These are phyloP conservation scores for Arctium lappa DNA, from an alignment of 129 eudicot genomes.

Conservation along the genomic window DNA sequence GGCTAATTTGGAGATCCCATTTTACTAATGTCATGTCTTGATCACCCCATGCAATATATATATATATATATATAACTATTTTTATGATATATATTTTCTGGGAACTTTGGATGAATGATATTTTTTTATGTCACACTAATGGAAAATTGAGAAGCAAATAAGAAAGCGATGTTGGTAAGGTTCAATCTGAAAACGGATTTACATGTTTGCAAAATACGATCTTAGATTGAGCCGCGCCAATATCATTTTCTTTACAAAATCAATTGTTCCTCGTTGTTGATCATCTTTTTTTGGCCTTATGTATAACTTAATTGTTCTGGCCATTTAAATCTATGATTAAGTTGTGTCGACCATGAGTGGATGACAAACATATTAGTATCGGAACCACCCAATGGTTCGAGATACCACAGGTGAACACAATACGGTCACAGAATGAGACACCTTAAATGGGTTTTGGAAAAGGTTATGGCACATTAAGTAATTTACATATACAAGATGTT, in stretches of 20 bases:
- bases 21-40: not conserved
- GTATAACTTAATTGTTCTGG: not conserved
- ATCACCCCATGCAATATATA: not conserved
- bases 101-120: not conserved
- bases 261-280: not conserved
- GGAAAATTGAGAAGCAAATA: slow-evolving; percentile 10
- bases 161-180: slow-evolving; percentile 85
- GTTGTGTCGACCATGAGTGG: not conserved
- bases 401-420: not conserved
- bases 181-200: slow-evolving; percentile 88
- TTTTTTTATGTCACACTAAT: not conserved
- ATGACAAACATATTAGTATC: not conserved
- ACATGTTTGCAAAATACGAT: slow-evolving; percentile 49
- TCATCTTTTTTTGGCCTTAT: not conserved
- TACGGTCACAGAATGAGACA: not conserved
- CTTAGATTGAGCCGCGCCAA: slow-evolving; percentile 93
- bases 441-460: not conserved
- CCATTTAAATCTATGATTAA: not conserved
- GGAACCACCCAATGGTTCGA: not conserved
- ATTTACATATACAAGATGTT: not conserved
- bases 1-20: slow-evolving; percentile 20
- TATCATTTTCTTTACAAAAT: slow-evolving; percentile 42
- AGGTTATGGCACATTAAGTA: not conserved
- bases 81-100: not conserved
- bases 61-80: not conserved